Evolutionary conservation across 2,329 filamentous ascomycete genomes (phyloP).

Genomic region (Hortaea werneckii): DNA sequence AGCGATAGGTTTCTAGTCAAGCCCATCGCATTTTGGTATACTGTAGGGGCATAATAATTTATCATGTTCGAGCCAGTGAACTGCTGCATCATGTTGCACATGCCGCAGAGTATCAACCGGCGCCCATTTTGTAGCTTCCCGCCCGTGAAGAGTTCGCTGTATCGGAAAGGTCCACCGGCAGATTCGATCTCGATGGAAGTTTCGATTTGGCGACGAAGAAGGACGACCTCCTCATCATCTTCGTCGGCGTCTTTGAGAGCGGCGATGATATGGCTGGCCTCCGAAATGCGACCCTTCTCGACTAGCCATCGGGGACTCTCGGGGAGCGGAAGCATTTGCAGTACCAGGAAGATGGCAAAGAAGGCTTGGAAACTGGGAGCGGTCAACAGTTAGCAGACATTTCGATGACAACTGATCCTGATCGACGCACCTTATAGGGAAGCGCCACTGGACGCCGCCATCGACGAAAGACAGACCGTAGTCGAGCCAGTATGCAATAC

Average conservation of each 20-base stretch:
- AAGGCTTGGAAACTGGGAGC: conserved; percentile 41
- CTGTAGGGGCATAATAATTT: conserved; percentile 34
- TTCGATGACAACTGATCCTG: too few relatives aligned
- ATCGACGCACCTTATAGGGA: conserved; percentile 26
- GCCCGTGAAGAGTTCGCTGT: background rate
- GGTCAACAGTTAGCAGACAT: too few relatives aligned
- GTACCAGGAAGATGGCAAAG: conserved; percentile 43
- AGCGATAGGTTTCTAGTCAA: conserved; percentile 38
- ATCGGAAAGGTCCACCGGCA: conserved; percentile 21
- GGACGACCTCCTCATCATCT: conserved; percentile 25
- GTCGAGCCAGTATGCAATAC: conserved; percentile 41
- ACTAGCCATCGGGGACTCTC: conserved; percentile 52
- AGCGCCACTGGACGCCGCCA: conserved; percentile 23
- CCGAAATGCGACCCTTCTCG: conserved; percentile 44
- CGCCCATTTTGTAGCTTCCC: background rate
- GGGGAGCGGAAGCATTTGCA: conserved; percentile 40
- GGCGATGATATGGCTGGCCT: conserved; percentile 38
- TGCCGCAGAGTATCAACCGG: background rate
- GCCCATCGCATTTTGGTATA: conserved; percentile 43
- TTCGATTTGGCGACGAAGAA: background rate
- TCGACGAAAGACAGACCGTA: conserved; percentile 33
- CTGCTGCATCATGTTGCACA: conserved; percentile 16
- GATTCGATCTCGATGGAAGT: conserved; percentile 1
- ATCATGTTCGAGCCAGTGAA: conserved; percentile 21
- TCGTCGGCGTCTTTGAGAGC: conserved; percentile 38